Conservation (phyloP, 73 alveolate genomes). For the Symbiodinium pilosum region DNA sequence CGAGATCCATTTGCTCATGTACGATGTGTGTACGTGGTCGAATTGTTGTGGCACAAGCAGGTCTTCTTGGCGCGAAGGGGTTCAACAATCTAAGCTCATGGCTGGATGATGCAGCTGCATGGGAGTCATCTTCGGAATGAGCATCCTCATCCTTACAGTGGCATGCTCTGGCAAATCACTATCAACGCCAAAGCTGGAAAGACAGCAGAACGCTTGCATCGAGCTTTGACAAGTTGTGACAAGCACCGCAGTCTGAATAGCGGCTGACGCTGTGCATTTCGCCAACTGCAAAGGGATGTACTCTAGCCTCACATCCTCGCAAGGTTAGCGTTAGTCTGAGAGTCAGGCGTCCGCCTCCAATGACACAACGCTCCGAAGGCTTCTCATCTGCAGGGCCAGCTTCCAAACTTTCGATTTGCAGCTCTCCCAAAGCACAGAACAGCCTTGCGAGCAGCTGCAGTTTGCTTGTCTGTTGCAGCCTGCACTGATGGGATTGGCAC, state of each 20-base stretch:
- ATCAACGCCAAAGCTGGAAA: no score
- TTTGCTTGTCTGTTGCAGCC: slow-evolving; percentile 12
- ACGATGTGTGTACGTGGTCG: no score
- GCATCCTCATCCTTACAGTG: neutral
- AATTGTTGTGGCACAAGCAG: no score
- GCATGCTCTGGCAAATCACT: no score
- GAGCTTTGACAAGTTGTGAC: no score
- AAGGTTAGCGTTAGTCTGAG: no score
- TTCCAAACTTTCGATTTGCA: neutral
- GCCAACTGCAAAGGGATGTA: no score
- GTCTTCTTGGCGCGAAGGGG: neutral
- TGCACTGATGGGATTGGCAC: neutral
- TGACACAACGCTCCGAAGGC: neutral
- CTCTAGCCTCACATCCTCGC: no score
- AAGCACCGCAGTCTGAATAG: no score
- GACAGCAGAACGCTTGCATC: no score
- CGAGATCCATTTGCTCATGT: no score
- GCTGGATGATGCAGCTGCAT: neutral
- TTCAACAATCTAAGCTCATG: neutral
- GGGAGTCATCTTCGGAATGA: neutral
- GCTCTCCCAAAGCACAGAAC: neutral
- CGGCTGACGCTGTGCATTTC: no score
- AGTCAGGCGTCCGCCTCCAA: neutral
- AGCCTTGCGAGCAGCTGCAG: neutral
- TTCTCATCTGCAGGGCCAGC: neutral